phyloP scores from a whole-genome alignment of 352 stramenopile genomes.

The Aphanomyces cochlioides region DNA sequence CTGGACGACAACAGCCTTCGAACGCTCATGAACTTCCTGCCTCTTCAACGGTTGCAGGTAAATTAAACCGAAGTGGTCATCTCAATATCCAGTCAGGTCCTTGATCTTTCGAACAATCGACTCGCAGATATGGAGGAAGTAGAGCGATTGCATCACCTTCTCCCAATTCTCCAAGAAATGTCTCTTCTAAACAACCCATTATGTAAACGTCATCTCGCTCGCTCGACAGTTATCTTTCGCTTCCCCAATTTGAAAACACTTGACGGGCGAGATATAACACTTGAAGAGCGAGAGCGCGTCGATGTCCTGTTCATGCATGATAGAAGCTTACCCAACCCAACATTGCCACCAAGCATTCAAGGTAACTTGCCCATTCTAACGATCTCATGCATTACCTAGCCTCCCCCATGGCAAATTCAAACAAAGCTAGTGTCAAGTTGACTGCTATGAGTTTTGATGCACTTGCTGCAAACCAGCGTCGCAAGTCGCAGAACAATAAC shows the following conservation, averaged over 20 bases:
- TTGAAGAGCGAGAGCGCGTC: constrained; percentile 71
- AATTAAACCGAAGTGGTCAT: not conserved
- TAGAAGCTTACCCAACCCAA: constrained; percentile 31
- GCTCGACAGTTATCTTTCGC: constrained; percentile 57
- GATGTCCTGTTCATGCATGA: constrained; percentile 69
- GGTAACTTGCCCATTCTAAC: not conserved
- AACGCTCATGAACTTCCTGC: constrained; percentile 59
- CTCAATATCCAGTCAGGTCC: constrained; percentile 35
- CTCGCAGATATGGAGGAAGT: constrained; percentile 74
- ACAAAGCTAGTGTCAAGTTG: constrained; percentile 30
- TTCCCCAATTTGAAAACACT: constrained; percentile 53
- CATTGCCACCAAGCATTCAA: constrained; percentile 16
- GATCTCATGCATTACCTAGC: not conserved
- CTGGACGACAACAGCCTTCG: constrained; percentile 81
- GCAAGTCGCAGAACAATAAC: constrained; percentile 21
- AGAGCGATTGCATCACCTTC: constrained; percentile 52
- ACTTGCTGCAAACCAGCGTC: constrained; percentile 19
- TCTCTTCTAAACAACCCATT: constrained; percentile 66
- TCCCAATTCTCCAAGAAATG: constrained; percentile 61
- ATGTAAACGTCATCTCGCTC: constrained; percentile 80
- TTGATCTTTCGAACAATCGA: constrained; percentile 77
- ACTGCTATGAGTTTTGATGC: constrained; percentile 34
- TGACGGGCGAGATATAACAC: constrained; percentile 64
- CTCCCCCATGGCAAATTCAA: constrained; percentile 8
- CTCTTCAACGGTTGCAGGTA: constrained; percentile 68